phyloP scores from a whole-genome alignment of 148 eudicot species.

The Chenopodium quinoa region DNA sequence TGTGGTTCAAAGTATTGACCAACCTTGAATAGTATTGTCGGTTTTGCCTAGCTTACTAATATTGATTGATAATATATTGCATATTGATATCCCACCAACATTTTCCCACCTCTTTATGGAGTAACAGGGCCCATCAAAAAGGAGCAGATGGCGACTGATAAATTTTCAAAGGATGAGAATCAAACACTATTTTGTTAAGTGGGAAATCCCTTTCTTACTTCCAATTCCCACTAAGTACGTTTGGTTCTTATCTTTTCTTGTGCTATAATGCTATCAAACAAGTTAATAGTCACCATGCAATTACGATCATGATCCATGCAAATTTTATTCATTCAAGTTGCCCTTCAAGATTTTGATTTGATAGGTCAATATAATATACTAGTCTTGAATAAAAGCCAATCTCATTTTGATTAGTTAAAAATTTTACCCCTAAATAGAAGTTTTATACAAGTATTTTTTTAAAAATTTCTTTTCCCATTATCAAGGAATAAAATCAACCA shows the following conservation, averaged over 20 bases:
- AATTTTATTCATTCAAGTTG: background rate
- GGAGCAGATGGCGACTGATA: background rate
- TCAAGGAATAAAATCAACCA: too few relatives aligned
- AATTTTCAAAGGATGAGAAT: background rate
- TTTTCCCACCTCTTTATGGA: too few relatives aligned
- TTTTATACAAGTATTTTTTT: too few relatives aligned
- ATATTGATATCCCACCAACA: too few relatives aligned
- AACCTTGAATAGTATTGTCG: too few relatives aligned
- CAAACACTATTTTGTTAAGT: background rate
- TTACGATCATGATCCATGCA: slow-evolving; percentile 6
- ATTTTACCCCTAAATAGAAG: too few relatives aligned
- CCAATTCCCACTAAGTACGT: background rate
- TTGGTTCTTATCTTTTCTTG: background rate
- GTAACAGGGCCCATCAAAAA: background rate
- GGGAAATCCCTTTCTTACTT: background rate
- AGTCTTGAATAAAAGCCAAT: too few relatives aligned
- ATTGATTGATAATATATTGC: too few relatives aligned
- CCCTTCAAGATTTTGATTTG: background rate
- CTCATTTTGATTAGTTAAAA: too few relatives aligned
- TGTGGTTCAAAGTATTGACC: too few relatives aligned
- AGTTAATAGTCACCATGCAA: background rate
- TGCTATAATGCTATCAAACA: background rate
- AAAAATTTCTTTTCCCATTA: too few relatives aligned
- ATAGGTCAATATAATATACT: background rate
- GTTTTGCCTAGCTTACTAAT: too few relatives aligned